Base-by-base conservation (phyloP, 768 basidiomycete genomes). In the Coprinopsis marcescibilis region DNA sequence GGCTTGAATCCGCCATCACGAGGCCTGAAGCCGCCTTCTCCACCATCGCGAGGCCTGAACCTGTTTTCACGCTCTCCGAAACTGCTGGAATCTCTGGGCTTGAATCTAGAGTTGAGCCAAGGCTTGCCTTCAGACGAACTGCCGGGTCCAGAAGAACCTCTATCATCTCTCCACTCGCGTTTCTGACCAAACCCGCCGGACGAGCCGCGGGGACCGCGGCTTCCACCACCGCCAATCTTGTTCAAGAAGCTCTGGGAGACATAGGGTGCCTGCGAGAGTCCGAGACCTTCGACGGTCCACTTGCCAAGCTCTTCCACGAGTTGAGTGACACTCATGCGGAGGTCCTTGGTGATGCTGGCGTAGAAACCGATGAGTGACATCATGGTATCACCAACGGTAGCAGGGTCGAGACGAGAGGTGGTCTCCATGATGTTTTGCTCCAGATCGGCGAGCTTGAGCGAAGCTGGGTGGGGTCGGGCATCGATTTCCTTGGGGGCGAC, bases 301-400 rank as follows among this genome's bases (percentile, higher is more conserved):
- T 34, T 19, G 43, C 57, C 45, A 23, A 62, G 46, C 17, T 52
- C 60, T 15, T 48, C 40, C 0, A 55, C 14, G 2, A 58, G 47
- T 2, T 48, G 43, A 3, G 46, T 29, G 39, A 40, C 11, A 8
- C 36, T 20, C 26, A 53, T 20, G 3, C 58, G 55, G 15, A 57
- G 45, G 25, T 56, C 46, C 6, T 30, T 25, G 0, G 37, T 10
- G 15, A 52, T 53, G 3, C 61, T 56, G n/a, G 56, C 33, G 47
- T 59, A 62, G 50, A 61, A 65, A 1, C 63, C 63, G 3, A 59
- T 30, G 12, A 57, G 47, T 1, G 60, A 55, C 19, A 49, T 36
- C 48, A 59, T 59, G 7, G 55, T 49, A 5, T 49, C 49, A 36
- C 67, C 64, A 36, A 89, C 55, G 2, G 76, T 75, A 2, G 71